phyloP scores from a whole-genome alignment of 2,329 filamentous ascomycete species.

The Alternaria triticimaculans region DNA sequence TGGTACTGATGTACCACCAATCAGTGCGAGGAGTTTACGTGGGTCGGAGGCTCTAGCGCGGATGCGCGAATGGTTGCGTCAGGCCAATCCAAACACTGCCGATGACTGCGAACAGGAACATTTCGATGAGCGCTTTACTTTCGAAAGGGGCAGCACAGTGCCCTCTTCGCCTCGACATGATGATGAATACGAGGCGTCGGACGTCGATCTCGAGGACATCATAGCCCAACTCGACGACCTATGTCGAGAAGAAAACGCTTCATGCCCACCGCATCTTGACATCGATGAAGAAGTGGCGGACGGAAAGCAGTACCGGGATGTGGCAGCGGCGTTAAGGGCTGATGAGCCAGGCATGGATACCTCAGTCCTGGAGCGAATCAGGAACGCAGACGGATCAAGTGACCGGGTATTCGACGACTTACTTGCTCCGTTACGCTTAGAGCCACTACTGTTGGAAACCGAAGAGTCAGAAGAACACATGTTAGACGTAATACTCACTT shows the following conservation, averaged over 20 bases:
- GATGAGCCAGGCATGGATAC: slow-evolving; percentile 13
- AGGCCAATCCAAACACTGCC: not conserved
- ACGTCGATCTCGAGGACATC: not conserved
- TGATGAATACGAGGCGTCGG: not conserved
- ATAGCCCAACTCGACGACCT: not conserved
- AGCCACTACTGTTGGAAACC: not conserved
- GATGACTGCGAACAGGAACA: not conserved
- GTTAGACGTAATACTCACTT: slow-evolving; percentile 18
- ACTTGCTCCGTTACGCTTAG: slow-evolving; percentile 17
- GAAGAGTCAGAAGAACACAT: slow-evolving; percentile 24
- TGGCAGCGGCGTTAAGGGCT: not conserved
- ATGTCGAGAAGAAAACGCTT: not conserved
- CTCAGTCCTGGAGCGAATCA: slow-evolving; percentile 21
- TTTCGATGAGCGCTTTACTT: not conserved
- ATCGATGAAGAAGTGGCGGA: not conserved
- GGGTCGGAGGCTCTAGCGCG: not conserved
- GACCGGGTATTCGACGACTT: slow-evolving; percentile 24
- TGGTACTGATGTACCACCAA: not conserved
- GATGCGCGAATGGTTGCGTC: not conserved
- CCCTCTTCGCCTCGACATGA: not conserved
- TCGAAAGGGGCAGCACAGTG: not conserved
- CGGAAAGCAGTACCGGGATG: not conserved
- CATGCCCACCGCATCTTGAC: not conserved
- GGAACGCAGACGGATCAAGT: slow-evolving; percentile 16
- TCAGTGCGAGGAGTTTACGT: not conserved